Base-by-base conservation (phyloP, 176 grass and related monocot genomes). In the Phyllostachys edulis region DNA sequence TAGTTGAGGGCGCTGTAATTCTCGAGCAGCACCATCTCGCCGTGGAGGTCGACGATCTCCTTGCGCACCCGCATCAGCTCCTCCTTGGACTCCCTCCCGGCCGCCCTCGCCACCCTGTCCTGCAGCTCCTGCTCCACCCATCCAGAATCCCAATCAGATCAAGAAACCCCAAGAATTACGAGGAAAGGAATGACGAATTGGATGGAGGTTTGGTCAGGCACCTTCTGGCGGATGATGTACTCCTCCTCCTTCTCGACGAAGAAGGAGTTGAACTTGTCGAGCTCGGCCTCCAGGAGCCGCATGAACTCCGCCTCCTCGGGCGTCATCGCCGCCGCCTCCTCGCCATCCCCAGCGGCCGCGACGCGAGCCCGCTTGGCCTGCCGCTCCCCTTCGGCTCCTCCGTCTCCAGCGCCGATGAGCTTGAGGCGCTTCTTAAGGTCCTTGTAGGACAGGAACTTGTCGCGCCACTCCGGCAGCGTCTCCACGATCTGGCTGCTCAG, bases 1-100 rank as follows among this genome's bases (percentile, higher is more conserved):
- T 96, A 99, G 56, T 99, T 99, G 71, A 96, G 93, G 18, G 96
- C 96, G 69, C 96, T 99, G 83, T 99, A 99, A 16, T 99, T 99
- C 86, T 99, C 96, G 3, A 99, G 96, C 76, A 99, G 86, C 85
- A 99, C 93, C 91, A 96, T 99, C 93, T 96, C 96, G 63, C 96
- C 96, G 26, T 99, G 96, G 56, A 99, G 87, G 84, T 96, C 91
- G 38, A 99, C 96, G 52, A 96, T 96, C 85, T 92, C 96, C 87
- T 99, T 96, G 80, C 91, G 94, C 83, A 92, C 93, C 71, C 89
- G 89, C 91, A 99, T 87, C 81, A 96, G 55, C 77, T 95, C 93
- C 65, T 90, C 89, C 73, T 89, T 84, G 32, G 96, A 90, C 70
- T 85, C 96, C 80, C 82, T 88, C 9, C 78, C 84, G 24, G 78